Conservation (phyloP, 495 filamentous ascomycete genomes). For the Talaromyces trachyspermus region DNA sequence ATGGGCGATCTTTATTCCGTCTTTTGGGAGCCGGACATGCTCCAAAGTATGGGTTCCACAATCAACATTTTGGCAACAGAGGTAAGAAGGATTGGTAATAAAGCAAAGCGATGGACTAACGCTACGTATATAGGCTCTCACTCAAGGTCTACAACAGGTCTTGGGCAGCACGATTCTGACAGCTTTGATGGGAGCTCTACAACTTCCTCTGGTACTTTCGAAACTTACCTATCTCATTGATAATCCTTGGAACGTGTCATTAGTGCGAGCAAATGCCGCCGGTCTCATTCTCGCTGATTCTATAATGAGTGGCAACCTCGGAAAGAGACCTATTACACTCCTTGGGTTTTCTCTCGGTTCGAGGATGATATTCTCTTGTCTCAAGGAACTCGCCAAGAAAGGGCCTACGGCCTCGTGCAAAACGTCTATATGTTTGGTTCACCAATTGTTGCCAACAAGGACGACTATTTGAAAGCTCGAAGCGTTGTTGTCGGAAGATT, state of each 20-base stretch:
- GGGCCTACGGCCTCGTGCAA: constrained; percentile 88
- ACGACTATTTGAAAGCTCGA: constrained; percentile 78
- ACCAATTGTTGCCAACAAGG: constrained; percentile 83
- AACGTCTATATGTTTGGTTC: constrained; percentile 95
- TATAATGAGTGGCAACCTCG: constrained; percentile 83
- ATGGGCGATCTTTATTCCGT: constrained; percentile 99
- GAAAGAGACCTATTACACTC: constrained; percentile 86
- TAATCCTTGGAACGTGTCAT: constrained; percentile 94
- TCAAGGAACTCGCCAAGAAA: constrained; percentile 76
- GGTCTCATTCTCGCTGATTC: constrained; percentile 96
- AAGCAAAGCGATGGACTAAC: constrained; percentile 11
- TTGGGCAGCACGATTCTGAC: constrained; percentile 85
- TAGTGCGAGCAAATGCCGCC: constrained; percentile 78
- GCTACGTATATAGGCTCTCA: constrained; percentile 59
- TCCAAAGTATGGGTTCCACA: constrained; percentile 92
- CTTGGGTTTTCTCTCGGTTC: constrained; percentile 93
- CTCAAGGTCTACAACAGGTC: constrained; percentile 92
- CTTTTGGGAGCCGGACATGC: constrained; percentile 97
- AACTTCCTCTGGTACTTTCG: constrained; percentile 83
- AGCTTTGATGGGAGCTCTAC: constrained; percentile 86
- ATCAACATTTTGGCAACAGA: constrained; percentile 98
- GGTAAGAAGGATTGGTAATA: constrained; percentile 40
- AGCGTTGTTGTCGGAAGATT: constrained; percentile 83
- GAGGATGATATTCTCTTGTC: constrained; percentile 85
- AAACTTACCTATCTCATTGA: constrained; percentile 97